A percentile compares a stretch with the other conserved stretches of the same genome.
These are phyloP conservation scores for Acanthamoeba castellanii DNA, from an alignment of 208 protist genomes.

Conservation along the genomic window DNA sequence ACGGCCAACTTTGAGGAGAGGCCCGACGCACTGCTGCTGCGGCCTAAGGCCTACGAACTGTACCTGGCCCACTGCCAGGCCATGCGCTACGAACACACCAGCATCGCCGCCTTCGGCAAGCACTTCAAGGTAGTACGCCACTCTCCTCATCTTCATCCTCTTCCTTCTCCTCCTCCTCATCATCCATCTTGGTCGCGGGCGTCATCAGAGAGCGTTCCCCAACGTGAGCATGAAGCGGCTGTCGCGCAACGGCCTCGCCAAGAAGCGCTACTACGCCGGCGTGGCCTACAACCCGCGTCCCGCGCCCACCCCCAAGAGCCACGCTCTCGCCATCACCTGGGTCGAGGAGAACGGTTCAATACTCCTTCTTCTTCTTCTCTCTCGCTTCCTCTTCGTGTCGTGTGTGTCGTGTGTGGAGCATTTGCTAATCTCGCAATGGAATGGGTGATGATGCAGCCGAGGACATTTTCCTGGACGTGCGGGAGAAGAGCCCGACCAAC, in stretches of 20 bases:
- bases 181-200: background rate
- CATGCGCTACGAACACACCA: slow-evolving; percentile 18
- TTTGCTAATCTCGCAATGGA: background rate
- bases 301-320: background rate
- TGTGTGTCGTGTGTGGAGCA: background rate
- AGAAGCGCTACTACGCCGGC: slow-evolving; percentile 19
- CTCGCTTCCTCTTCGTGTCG: too few relatives aligned
- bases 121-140: background rate
- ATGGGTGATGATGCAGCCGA: background rate
- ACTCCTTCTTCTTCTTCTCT: too few relatives aligned
- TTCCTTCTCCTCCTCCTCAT: background rate
- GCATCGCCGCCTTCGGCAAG: slow-evolving; percentile 1
- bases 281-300: background rate
- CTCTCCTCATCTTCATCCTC: background rate
- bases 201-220: background rate
- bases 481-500: background rate
- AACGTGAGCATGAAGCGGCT: background rate
- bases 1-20: background rate
- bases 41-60: background rate
- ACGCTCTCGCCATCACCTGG: background rate
- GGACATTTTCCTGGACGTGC: background rate
- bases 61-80: background rate
- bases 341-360: background rate
- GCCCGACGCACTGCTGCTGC: background rate
- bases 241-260: background rate